These are phyloP conservation scores for Xylaria flabelliformis DNA, from an alignment of 495 filamentous ascomycete genomes.

Conservation along the genomic window DNA sequence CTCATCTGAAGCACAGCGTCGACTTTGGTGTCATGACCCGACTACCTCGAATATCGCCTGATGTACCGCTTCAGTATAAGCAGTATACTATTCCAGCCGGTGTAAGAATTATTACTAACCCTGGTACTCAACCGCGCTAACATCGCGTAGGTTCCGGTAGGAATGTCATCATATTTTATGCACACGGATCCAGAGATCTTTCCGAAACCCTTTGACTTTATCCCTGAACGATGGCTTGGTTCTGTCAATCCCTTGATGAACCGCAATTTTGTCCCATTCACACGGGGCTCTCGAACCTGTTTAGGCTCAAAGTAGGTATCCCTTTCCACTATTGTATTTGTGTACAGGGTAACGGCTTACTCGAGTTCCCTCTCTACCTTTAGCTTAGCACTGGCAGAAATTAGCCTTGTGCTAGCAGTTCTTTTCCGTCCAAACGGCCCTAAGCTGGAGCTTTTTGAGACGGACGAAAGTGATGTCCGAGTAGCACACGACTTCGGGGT, in stretches of 20 bases:
- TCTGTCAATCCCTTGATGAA: constrained; percentile 36
- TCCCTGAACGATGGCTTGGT: constrained; percentile 52
- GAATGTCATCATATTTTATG: constrained; percentile 40
- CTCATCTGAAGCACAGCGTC: constrained; percentile 27
- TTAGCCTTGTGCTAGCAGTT: constrained; percentile 45
- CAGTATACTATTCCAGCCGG: constrained; percentile 32
- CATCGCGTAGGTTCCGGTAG: constrained; percentile 29
- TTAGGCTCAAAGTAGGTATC: constrained; percentile 35
- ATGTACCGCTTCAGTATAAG: constrained; percentile 33
- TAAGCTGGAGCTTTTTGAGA: constrained; percentile 25
- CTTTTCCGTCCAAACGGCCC: constrained; percentile 37
- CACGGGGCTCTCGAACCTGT: constrained; percentile 34
- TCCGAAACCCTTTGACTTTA: constrained; percentile 44
- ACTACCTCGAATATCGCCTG: constrained; percentile 37
- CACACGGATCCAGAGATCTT: constrained; percentile 47
- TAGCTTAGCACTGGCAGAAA: constrained; percentile 48
- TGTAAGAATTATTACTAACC: constrained; percentile 9
- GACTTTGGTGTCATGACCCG: constrained; percentile 33
- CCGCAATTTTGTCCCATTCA: constrained; percentile 35
- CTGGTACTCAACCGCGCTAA: neutral
- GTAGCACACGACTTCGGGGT: constrained; percentile 23
- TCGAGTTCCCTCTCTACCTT: neutral
- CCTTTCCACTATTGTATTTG: neutral
- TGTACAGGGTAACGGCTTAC: neutral
- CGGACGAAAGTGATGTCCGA: constrained; percentile 24